Conservation (phyloP, 495 filamentous ascomycete species). For the Amphirosellinia nigrospora region DNA sequence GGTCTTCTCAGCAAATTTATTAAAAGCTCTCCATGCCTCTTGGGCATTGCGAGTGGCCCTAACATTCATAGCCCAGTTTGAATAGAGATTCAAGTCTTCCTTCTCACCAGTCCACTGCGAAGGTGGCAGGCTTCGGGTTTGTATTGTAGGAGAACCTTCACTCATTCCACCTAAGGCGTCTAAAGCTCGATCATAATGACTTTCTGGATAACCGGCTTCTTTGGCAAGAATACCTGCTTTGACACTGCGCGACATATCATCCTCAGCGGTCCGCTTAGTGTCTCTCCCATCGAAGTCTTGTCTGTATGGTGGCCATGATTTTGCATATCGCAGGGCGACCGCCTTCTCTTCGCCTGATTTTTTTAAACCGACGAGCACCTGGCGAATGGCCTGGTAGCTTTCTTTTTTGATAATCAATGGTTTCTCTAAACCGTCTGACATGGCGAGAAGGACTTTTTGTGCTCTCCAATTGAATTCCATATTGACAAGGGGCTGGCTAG, state of each 20-base stretch:
- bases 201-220: slow-evolving; percentile 48
- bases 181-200: slow-evolving; percentile 43
- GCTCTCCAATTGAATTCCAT: slow-evolving; percentile 54
- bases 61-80: slow-evolving; percentile 46
- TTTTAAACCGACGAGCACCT: slow-evolving; percentile 46
- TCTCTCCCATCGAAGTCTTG: slow-evolving; percentile 52
- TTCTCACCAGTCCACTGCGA: slow-evolving; percentile 29
- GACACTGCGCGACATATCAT: slow-evolving; percentile 48
- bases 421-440: slow-evolving; percentile 43
- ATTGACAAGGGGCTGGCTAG: slow-evolving; percentile 35
- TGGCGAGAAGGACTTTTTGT: slow-evolving; percentile 46
- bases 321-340: slow-evolving; percentile 43
- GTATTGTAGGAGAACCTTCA: slow-evolving; percentile 47
- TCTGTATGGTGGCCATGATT: slow-evolving; percentile 55
- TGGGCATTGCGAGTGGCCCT: slow-evolving; percentile 49
- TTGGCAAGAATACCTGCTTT: slow-evolving; percentile 46
- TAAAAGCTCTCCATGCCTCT: slow-evolving; percentile 54
- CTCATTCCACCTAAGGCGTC: slow-evolving; percentile 45
- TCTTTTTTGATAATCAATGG: slow-evolving; percentile 44
- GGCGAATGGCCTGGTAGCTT: slow-evolving; percentile 47
- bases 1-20: slow-evolving; percentile 34
- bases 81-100: slow-evolving; percentile 37
- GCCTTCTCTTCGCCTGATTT: slow-evolving; percentile 46
- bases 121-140: slow-evolving; percentile 43
- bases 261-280: slow-evolving; percentile 46